These are phyloP conservation scores for Beauveria australis DNA, from an alignment of 2,329 filamentous ascomycete genomes.

Conservation along the genomic window DNA sequence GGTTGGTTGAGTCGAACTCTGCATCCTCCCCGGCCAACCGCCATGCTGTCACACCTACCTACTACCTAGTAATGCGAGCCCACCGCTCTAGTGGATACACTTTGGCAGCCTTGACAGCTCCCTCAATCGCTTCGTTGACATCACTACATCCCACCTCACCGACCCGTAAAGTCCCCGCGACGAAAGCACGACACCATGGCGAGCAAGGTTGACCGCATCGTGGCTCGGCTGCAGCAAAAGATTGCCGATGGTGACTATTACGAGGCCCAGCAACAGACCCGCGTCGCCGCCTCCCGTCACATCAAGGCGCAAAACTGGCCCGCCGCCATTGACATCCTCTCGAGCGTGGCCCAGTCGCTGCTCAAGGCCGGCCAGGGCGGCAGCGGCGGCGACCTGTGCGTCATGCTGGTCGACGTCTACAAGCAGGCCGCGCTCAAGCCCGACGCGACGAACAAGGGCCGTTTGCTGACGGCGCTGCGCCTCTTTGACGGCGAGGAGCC, in stretches of 20 bases:
- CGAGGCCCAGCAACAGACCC: slow-evolving; percentile 96
- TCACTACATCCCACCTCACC: too few species aligned
- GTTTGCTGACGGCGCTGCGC: slow-evolving; percentile 68
- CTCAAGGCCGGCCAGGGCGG: slow-evolving; percentile 90
- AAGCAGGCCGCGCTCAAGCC: slow-evolving; percentile 74
- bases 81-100: too few species aligned
- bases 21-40: too few species aligned
- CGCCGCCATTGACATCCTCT: slow-evolving; percentile 80
- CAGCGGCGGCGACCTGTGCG: slow-evolving; percentile 81
- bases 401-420: slow-evolving; percentile 86
- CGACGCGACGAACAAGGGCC: slow-evolving; percentile 65
- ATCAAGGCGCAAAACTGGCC: slow-evolving; percentile 79
- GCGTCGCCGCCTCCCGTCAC: slow-evolving; percentile 89
- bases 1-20: too few species aligned
- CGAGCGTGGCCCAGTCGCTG: slow-evolving; percentile 73
- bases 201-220: slow-evolving; percentile 40
- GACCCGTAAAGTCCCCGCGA: too few species aligned
- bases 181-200: slow-evolving; percentile 23
- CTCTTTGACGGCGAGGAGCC: slow-evolving; percentile 79
- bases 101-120: too few species aligned
- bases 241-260: slow-evolving; percentile 91
- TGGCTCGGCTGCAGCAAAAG: slow-evolving; percentile 67
- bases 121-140: too few species aligned
- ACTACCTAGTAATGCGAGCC: too few species aligned
- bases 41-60: too few species aligned